Evolutionary conservation across 768 basidiomycete genomes (phyloP).

Genomic region (Termitomyces sp.): DNA sequence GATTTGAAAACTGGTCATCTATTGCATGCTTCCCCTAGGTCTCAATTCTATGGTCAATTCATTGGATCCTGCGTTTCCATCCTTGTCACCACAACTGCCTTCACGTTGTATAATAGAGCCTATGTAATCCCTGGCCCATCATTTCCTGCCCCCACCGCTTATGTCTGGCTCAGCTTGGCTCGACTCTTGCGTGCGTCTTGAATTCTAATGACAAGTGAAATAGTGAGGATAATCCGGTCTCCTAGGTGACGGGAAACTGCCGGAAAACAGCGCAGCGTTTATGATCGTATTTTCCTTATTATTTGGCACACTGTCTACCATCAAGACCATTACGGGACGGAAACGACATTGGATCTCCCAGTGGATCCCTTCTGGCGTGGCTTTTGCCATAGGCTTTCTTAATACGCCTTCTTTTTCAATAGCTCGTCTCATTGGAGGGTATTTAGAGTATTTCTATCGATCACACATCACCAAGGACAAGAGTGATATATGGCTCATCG

Average conservation of each 20-base stretch:
- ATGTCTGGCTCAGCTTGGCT: constrained; percentile 84
- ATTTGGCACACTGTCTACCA: constrained; percentile 61
- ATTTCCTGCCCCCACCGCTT: constrained; percentile 95
- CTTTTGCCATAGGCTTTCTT: constrained; percentile 93
- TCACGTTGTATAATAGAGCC: constrained; percentile 78
- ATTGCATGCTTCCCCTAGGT: constrained; percentile 85
- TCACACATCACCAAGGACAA: constrained; percentile 43
- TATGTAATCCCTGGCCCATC: constrained; percentile 89
- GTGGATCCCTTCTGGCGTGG: constrained; percentile 89
- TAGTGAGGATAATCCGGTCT: constrained; percentile 16
- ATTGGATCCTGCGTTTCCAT: constrained; percentile 89
- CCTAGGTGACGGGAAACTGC: constrained; percentile 77
- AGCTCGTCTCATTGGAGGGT: constrained; percentile 84
- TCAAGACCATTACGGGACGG: constrained; percentile 57
- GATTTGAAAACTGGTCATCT: constrained; percentile 96
- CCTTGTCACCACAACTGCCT: constrained; percentile 83
- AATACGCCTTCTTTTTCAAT: constrained; percentile 95
- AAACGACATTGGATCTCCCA: constrained; percentile 50
- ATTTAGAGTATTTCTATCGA: constrained; percentile 70
- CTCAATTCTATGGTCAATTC: constrained; percentile 92
- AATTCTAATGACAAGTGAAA: background rate
- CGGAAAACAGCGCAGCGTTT: constrained; percentile 65
- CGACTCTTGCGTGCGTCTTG: constrained; percentile 60
- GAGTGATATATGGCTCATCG: constrained; percentile 69
- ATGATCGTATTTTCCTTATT: constrained; percentile 75